Base-by-base conservation (phyloP, 768 basidiomycete genomes). In the Galerina marginata region DNA sequence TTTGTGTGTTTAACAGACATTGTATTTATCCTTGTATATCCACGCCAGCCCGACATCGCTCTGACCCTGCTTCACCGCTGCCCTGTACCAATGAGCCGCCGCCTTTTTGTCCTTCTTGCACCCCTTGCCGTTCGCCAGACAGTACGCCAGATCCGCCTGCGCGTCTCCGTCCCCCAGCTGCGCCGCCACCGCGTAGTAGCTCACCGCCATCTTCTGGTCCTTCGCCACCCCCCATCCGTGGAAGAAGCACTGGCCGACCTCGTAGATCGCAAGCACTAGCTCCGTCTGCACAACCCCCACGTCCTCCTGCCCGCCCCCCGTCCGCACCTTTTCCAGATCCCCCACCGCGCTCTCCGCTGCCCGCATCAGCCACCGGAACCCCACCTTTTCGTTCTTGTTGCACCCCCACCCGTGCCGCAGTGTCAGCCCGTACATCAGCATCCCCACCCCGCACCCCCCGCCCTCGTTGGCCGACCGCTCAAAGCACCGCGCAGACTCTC, bases 241-340 rank as follows among this genome's bases (percentile, higher is more conserved):
- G 71, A 91, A 92, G 75, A 95, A 96, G 70, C 92, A 94, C 72
- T 93, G 92, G 1, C 92, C 95, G 4, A 96, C 92, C 75, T 96
- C 95, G 69, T 95, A 93, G 47, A 96, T 91, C 0, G 95, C 93
- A 20, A 96, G 80, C 16, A 95, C 88, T 11, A 96, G 83, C 72
- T 96, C 94, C 23, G 81, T 85, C 87, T 93, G 63, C 11, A 61
- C 58, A 38, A 40, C 58, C 51, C 44, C 61, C 6, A 75, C 72
- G 58, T 90, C 87, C 46, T 80, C 70, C 42, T 69, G 69, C 12
- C 72, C 74, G 7, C 75, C 75, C 9, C 85, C 86, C 10, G 73
- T 74, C 63, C 86, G 80, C 29, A 85, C 85, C 57, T 76, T 79
- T 69, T 92, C 92, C 54, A 95, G 75, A 70, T 94, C 91, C 12